Base-by-base conservation (phyloP, 2,329 filamentous ascomycete genomes). In the Aspergillus hortae region DNA sequence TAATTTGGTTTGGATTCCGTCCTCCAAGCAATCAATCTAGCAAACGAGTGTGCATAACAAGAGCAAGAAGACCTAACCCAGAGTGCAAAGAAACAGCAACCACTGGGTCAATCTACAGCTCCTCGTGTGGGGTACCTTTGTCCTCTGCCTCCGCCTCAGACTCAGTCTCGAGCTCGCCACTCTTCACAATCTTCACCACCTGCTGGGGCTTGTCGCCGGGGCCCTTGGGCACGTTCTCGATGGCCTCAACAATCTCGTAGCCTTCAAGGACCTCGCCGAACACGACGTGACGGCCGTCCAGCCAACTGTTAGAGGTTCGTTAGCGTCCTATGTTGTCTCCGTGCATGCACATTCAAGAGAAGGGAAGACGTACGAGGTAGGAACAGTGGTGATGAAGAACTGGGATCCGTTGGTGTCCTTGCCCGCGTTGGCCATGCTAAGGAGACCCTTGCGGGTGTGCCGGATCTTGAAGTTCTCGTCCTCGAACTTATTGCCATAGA, bases 391-490 rank as follows among this genome's bases (percentile, higher is more conserved):
- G 67, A 86, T 85, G 76, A 86, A 86, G 74, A 86, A 87, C 67
- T 87, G 84, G 47, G 79, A 83, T 58, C 82, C 83, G 63, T 84
- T 84, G 66, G 82, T 86, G 64, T 85, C 80, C 67, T 82, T 81
- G 66, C 83, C 83, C 50, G 80, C 75, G 71, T 85, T 86, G 62
- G 81, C 84, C 84, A 84, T 87, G 75, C 79, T 84, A 57, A 87
- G 72, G 51, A 83, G 75, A 53, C 83, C 83, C 67, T 80, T 82
- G 71, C 83, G 83, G 71, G 75, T 84, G 75, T 86, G 83, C 74
- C 84, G 84, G 65, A 86, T 75, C 77, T 86, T 86, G 76, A 87
- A 86, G 79, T 87, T 87, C 79, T 87, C 84, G 60, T 87, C 84
- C 47, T 77, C 72, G 69, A 87, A 87, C 73, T 85, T 86, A 55